Evolutionary conservation across 768 basidiomycete genomes (phyloP), one percentile per base, ranked within the genome.

Genomic region (Phlebiopsis flavidoalba): DNA sequence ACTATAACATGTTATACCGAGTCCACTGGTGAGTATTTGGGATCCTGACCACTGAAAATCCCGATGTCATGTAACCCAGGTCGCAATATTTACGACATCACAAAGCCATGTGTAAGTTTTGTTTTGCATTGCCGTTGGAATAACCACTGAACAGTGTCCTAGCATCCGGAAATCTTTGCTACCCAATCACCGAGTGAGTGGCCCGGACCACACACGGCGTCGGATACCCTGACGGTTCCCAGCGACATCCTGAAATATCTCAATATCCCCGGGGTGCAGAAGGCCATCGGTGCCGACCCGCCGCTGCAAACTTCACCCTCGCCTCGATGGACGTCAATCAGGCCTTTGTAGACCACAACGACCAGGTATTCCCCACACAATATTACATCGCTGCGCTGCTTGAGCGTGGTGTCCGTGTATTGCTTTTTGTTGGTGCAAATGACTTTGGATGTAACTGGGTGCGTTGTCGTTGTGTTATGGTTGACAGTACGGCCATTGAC

Each of bases 81-180:
- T 21, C 60, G 61, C 17, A 86, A 86, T 68, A 82, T 81, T 1
- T 91, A 93, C 68, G 89, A 93, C 66, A 80, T 93, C 53, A 86
- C 81, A 66, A 80, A 80, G 49, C 19, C 31, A 11, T 59, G 58
- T n/a, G 58, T 59, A 10, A 1, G 58, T 43, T 14, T 36, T 83
- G 35, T 37, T 7, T 19, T 21, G 5, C 19, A 19, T 11, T n/a
- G n/a, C n/a, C n/a, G n/a, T n/a, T n/a, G n/a, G n/a, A n/a, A n/a
- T n/a, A n/a, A n/a, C n/a, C n/a, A n/a, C n/a, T n/a, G n/a, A n/a
- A n/a, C n/a, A n/a, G n/a, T n/a, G n/a, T 31, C 26, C 26, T 5
- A 65, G 77, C 24, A 75, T 83, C n/a, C 1, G 78, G 77, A 2
- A 74, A 74, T 0, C 75, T 87, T 11, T 89, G 88, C 69, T 85